phyloP scores from a whole-genome alignment of 805 yeast species.

The Saturnispora zaruensis region DNA sequence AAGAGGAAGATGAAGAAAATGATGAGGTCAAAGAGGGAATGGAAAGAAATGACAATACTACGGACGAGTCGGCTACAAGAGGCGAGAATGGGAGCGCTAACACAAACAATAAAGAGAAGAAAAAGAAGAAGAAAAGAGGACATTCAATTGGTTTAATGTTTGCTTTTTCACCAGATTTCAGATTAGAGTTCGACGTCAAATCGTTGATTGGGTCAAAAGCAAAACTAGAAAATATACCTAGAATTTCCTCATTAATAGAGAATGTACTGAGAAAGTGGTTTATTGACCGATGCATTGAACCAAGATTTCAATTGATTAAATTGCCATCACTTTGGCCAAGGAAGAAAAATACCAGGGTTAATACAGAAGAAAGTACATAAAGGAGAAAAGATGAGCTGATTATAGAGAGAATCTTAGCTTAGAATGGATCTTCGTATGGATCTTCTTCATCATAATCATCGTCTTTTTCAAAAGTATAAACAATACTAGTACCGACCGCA shows the following conservation, averaged over 20 bases:
- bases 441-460: slow-evolving; percentile 98
- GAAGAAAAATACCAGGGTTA: slow-evolving; percentile 42
- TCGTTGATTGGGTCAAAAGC: slow-evolving; percentile 90
- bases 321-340: slow-evolving; percentile 87
- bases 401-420: neutral
- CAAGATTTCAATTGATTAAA: slow-evolving; percentile 77
- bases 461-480: slow-evolving; percentile 90
- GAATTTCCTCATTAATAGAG: slow-evolving; percentile 78
- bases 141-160: slow-evolving; percentile 64
- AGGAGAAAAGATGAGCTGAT: neutral
- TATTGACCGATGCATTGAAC: slow-evolving; percentile 87
- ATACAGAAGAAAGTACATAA: slow-evolving; percentile 2
- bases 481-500: slow-evolving; percentile 84
- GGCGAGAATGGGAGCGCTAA: neutral
- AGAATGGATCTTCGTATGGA: slow-evolving; percentile 84
- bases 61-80: neutral
- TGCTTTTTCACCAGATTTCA: slow-evolving; percentile 85
- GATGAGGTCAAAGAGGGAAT: slow-evolving; percentile 9
- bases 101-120: neutral
- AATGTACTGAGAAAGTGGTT: slow-evolving; percentile 80
- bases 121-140: slow-evolving; percentile 4
- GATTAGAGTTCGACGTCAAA: slow-evolving; percentile 80
- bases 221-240: slow-evolving; percentile 86
- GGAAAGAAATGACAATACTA: neutral
- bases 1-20: slow-evolving; percentile 17